Base-by-base conservation (phyloP, 2,329 filamentous ascomycete genomes). In the Botryosphaeria dothidea region DNA sequence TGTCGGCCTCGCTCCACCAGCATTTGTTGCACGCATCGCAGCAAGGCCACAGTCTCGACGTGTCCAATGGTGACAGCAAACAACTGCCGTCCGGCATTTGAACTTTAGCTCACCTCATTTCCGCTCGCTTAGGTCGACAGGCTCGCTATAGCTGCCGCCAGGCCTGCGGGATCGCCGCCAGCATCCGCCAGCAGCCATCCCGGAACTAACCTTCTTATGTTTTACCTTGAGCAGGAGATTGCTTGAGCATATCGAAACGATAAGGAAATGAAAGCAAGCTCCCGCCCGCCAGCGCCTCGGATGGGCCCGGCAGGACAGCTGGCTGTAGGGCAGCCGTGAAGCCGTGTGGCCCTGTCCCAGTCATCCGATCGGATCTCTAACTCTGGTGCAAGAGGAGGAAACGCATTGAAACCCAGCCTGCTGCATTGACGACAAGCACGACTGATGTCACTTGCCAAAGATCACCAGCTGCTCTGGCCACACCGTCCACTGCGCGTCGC, bases 171-270 rank as follows among this genome's bases (percentile, higher is more conserved):
- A 60, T 60, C 56, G 56, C 19, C 38, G 41, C 56, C 41, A 43
- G 56, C 56, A 60, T 60, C 29, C 27, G 25, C 27, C 56, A 46
- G 15, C 21, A 56, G 2, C 29, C 8, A 19, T 41, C 38, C 56
- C 56, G 56, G 56, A 60, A 60, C 25, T 46, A 60, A 34, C 56
- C 56, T 60, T 60, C 56, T 60, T 45, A 46, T 31, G 56, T 46
- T 60, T 31, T 34, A 36, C 56, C 38, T 45, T 31, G 23, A 58
- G 38, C 38, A 38, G 51, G 19, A 56, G 15, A 56, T 56, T 38
- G 49, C 49, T 54, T 9, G 13, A n/a, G 8, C n/a, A 21, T 27
- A 57, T 57, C 54, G 38, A 58, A 58, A 46, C 54, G 54, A 31
- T 21, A 21, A 34, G 56, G 56, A 60, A 31, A 46, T 46, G 41